Base-by-base conservation (phyloP, 306 rosid species). In the Castanea crenata region DNA sequence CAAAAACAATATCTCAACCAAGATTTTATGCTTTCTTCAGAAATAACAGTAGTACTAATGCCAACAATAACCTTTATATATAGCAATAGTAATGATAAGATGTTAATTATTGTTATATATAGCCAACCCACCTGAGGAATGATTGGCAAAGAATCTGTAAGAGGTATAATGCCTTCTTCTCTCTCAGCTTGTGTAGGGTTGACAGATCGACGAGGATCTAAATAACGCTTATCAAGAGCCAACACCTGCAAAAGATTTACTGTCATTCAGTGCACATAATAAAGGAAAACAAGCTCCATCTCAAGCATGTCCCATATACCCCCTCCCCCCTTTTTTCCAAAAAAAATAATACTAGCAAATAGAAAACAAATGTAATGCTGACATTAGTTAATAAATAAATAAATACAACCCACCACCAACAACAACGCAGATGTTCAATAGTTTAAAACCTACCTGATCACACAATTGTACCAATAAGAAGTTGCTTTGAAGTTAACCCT, bases 131-230 rank as follows among this genome's bases (percentile, higher is more conserved):
- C 99, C 97, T 96, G 98, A 79, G 99, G 83, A 78, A 90, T 89
- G 74, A 96, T 90, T 10, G 97, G 99, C 79, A 96, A 88, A 71
- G 99, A 86, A 89, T 96, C 99, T 0, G 98, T 89, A 63, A 96
- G 96, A 76, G 98, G 99, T 81, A 96, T 91, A 72, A 96, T 87
- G 79, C 99, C 99, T 85, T 96, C 99, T 88, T 96, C 99, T 82
- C 71, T 88, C 89, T 96, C 99, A 61, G 93, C 91, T 84, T 80
- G 94, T 63, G 97, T 73, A 64, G 99, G 98, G 69, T 91, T 91
- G 68, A 88, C 78, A 38, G 99, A 88, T 62, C 99, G 89, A 14
- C 98, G 90, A 63, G 98, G 99, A 85, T 96, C 99, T 78, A 96
- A 75, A 76, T 80, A 91, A 10, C 97, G 94, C 84, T 95, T 96